Conservation (phyloP, 768 basidiomycete genomes). For the Termitomyces titanicus region DNA sequence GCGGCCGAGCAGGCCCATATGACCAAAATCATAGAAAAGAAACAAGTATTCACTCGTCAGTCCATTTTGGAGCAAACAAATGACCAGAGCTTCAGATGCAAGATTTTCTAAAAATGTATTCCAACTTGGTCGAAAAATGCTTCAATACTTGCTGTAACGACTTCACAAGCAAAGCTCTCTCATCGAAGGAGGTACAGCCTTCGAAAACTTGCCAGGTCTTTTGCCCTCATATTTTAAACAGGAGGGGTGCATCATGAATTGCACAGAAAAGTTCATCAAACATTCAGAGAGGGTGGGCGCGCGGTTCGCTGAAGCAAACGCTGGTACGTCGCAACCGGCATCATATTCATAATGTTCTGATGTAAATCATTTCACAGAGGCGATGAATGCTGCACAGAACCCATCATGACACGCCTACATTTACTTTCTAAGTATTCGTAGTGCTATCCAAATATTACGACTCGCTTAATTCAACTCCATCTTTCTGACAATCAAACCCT, state of each 20-base stretch:
- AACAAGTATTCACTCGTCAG: constrained; percentile 60
- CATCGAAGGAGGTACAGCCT: constrained; percentile 78
- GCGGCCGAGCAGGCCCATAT: constrained; percentile 94
- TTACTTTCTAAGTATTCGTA: constrained; percentile 2
- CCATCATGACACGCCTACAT: constrained; percentile 22
- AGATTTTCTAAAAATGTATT: constrained; percentile 95
- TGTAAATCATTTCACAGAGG: constrained; percentile 1
- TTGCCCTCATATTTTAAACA: constrained; percentile 25
- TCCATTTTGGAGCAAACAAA: not conserved
- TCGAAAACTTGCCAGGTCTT: not conserved
- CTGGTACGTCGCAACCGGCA: constrained; percentile 54
- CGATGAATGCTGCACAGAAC: constrained; percentile 33
- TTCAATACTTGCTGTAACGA: constrained; percentile 95
- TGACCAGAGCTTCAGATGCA: constrained; percentile 69
- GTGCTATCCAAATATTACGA: constrained; percentile 1
- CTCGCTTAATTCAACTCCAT: constrained; percentile 5
- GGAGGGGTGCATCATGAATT: constrained; percentile 90
- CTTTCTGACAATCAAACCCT: not conserved
- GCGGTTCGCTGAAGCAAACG: constrained; percentile 88
- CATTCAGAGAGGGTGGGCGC: constrained; percentile 92
- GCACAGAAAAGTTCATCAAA: constrained; percentile 96
- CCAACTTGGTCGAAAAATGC: constrained; percentile 91
- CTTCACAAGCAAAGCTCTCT: constrained; percentile 92
- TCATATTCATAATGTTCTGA: not conserved
- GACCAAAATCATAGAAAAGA: constrained; percentile 91